These are phyloP conservation scores for Saccharomyces eubayanus DNA, from an alignment of 805 yeast species.

Conservation along the genomic window DNA sequence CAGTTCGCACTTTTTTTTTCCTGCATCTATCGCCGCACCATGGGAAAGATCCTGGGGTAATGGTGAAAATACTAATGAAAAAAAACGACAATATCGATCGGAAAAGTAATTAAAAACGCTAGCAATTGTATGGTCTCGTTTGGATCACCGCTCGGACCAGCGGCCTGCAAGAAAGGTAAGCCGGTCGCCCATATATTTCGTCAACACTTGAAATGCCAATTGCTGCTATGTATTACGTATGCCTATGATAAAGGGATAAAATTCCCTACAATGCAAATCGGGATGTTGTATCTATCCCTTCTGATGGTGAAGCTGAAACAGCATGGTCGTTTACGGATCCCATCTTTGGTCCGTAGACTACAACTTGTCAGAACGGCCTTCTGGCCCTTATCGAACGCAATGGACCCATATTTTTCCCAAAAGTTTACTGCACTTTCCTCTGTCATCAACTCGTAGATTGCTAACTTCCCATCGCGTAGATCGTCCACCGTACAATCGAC, in stretches of 20 bases:
- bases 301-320: constrained; percentile 92
- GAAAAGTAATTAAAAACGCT: background rate
- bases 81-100: background rate
- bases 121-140: background rate
- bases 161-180: background rate
- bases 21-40: background rate
- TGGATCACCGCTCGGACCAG: background rate
- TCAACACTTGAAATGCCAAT: background rate
- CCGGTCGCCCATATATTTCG: no score
- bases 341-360: constrained; percentile 74
- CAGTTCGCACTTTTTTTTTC: background rate
- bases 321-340: constrained; percentile 70
- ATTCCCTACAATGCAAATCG: constrained; percentile 92
- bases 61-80: background rate
- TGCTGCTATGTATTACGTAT: background rate
- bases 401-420: constrained; percentile 96
- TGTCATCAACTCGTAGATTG: constrained; percentile 88
- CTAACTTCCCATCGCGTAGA: constrained; percentile 81
- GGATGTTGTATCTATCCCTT: constrained; percentile 87
- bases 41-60: background rate
- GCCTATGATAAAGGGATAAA: constrained; percentile 61
- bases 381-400: constrained; percentile 92
- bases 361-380: constrained; percentile 92
- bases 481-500: constrained; percentile 89
- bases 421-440: constrained; percentile 94